phyloP scores from a whole-genome alignment of 2,329 filamentous ascomycete genomes.

The Fusarium guadeloupense region DNA sequence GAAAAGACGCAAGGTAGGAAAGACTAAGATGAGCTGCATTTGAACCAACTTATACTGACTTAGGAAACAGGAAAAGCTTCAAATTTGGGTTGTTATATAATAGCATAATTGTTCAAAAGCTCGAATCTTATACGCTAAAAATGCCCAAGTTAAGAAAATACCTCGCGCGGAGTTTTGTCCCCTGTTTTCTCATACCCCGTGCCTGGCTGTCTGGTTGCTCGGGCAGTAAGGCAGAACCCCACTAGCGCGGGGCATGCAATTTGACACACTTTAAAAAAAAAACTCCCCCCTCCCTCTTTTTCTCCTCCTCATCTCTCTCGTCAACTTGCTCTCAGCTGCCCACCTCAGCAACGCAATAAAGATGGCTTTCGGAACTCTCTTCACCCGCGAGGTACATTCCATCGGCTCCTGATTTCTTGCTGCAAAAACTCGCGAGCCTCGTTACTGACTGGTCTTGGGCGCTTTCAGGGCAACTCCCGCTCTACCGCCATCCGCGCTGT shows the following conservation, averaged over 20 bases:
- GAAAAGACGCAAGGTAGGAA: too few species aligned
- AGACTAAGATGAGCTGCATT: too few species aligned
- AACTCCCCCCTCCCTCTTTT: constrained; percentile 43
- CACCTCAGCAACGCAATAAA: constrained; percentile 59
- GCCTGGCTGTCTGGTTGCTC: constrained; percentile 28
- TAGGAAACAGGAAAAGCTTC: too few species aligned
- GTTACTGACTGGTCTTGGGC: constrained; percentile 48
- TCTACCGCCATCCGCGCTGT: constrained; percentile 88
- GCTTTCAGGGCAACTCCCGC: constrained; percentile 82
- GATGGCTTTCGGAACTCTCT: constrained; percentile 98
- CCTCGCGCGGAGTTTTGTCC: too few species aligned
- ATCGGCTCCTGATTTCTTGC: constrained; percentile 33
- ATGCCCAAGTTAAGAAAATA: too few species aligned
- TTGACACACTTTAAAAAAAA: constrained; percentile 48
- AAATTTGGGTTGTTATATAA: too few species aligned
- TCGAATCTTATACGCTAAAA: too few species aligned
- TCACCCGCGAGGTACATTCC: constrained; percentile 77
- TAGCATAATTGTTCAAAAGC: too few species aligned
- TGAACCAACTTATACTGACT: too few species aligned
- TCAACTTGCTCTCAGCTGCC: constrained; percentile 44
- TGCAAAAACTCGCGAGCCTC: constrained; percentile 30
- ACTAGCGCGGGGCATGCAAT: constrained; percentile 49
- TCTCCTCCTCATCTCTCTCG: constrained; percentile 38
- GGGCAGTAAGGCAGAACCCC: constrained; percentile 40
- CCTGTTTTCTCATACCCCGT: too few species aligned